These are phyloP conservation scores for Wallacemonas sp. DNA, from an alignment of 208 protist genomes.

Conservation along the genomic window DNA sequence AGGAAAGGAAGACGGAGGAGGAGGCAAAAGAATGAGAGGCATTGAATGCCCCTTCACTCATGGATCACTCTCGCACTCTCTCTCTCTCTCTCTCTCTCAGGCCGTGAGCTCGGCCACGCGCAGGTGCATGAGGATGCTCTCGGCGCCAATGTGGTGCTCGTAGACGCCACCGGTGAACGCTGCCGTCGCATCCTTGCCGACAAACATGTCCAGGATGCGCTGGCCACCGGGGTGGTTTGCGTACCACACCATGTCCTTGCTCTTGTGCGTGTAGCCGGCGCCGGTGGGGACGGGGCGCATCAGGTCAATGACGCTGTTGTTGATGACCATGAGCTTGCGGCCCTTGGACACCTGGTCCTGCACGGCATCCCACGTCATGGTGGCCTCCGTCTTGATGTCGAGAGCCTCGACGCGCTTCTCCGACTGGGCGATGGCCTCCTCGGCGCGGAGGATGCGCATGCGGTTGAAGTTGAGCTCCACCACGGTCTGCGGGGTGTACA, in stretches of 20 bases:
- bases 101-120: constrained; percentile 52
- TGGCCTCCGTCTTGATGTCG: constrained; percentile 34
- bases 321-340: constrained; percentile 68
- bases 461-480: constrained; percentile 64
- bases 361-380: constrained; percentile 70
- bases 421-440: constrained; percentile 37
- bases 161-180: constrained; percentile 78
- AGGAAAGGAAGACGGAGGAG: neutral
- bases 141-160: constrained; percentile 62
- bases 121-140: constrained; percentile 66
- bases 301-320: constrained; percentile 71
- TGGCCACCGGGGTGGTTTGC: constrained; percentile 75
- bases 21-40: neutral
- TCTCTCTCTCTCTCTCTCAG: constrained; percentile 3
- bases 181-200: constrained; percentile 76
- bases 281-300: constrained; percentile 57
- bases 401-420: constrained; percentile 44
- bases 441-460: constrained; percentile 49
- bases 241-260: constrained; percentile 73
- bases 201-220: constrained; percentile 68
- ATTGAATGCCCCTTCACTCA: neutral
- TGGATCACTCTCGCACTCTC: neutral
- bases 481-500: constrained; percentile 60
- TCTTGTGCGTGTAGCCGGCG: constrained; percentile 64
- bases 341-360: constrained; percentile 58